Evolutionary conservation across 163 green algal species (phyloP).

Genomic region (Chloromonas sp.): DNA sequence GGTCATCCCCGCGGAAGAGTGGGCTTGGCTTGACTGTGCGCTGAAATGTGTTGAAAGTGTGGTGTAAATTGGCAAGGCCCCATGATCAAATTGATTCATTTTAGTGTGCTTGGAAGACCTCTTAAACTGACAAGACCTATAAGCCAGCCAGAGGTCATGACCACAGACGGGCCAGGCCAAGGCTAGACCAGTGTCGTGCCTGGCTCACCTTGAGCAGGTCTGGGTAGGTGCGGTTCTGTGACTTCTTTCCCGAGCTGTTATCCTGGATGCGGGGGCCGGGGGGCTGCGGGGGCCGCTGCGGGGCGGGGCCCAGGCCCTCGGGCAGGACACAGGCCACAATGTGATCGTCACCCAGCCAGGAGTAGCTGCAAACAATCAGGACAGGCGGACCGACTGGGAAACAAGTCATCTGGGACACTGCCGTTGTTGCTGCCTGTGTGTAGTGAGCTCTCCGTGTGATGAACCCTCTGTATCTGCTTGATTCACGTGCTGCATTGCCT

Average conservation of each 20-base stretch:
- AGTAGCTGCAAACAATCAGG: conserved; percentile 56
- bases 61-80: too few species aligned
- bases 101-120: too few species aligned
- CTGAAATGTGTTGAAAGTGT: too few species aligned
- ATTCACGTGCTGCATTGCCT: not conserved
- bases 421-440: not conserved
- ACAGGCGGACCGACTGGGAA: not conserved
- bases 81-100: too few species aligned
- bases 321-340: conserved; percentile 77
- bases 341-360: conserved; percentile 82
- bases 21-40: too few species aligned
- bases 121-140: too few species aligned
- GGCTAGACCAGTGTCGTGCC: not conserved
- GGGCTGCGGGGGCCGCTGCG: conserved; percentile 20
- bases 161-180: too few species aligned
- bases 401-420: not conserved
- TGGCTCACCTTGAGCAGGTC: conserved; percentile 83
- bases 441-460: not conserved
- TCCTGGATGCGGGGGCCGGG: conserved; percentile 33
- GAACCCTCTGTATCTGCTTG: not conserved
- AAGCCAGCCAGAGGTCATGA: too few species aligned
- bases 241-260: conserved; percentile 58
- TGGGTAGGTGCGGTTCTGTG: conserved; percentile 85
- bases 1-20: too few species aligned
- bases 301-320: not conserved